Evolutionary conservation across 192 early-diverging fungal species (phyloP).

Genomic region (Backusella circina): DNA sequence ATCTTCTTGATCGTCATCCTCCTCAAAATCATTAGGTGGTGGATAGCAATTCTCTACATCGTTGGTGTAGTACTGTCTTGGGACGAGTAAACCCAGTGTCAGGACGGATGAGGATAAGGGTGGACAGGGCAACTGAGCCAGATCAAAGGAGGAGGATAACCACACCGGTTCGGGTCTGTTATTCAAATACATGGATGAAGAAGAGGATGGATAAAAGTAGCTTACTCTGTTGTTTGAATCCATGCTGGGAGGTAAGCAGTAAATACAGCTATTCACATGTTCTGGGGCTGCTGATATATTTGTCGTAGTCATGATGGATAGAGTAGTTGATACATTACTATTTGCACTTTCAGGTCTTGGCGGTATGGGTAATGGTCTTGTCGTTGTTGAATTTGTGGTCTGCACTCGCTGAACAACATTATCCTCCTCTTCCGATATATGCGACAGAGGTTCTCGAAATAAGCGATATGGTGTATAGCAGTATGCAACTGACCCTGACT

Average conservation of each 20-base stretch:
- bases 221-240: not conserved
- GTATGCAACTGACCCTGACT: not conserved
- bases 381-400: not conserved
- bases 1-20: not conserved
- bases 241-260: not conserved
- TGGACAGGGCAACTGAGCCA: not conserved
- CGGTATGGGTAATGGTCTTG: not conserved
- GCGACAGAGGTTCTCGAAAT: constrained; percentile 16
- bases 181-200: not conserved
- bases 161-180: not conserved
- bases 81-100: not conserved
- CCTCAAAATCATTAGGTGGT: not conserved
- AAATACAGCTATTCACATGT: not conserved
- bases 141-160: not conserved
- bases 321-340: not conserved
- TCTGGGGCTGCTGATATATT: not conserved
- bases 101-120: not conserved
- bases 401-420: not conserved
- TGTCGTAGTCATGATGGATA: not conserved
- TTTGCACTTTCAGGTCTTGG: not conserved
- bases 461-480: constrained; percentile 24
- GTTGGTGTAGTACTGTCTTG: not conserved
- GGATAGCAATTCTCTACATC: not conserved
- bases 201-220: not conserved
- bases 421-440: constrained; percentile 25